phyloP scores from a whole-genome alignment of 83 land plant genomes.

The Diphasiastrum complanatum region DNA sequence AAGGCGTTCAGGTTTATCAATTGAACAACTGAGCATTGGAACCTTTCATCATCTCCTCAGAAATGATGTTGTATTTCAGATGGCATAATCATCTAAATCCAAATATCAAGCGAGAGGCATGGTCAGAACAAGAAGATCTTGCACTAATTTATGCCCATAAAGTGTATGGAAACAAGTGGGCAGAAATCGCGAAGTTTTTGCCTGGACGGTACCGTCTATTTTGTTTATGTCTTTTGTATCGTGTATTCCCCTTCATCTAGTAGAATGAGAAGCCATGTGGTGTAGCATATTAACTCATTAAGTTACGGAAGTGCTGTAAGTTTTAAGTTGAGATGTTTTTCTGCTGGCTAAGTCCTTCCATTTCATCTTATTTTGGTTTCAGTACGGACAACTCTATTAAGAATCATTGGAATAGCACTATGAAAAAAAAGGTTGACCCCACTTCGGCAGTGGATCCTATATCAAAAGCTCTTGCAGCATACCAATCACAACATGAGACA shows the following conservation, averaged over 20 bases:
- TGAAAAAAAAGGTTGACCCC: constrained; percentile 80
- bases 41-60: not conserved
- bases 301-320: not conserved
- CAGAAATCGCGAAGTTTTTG: constrained; percentile 70
- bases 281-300: not conserved
- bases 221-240: not conserved
- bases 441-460: constrained; percentile 26
- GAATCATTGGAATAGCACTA: constrained; percentile 96
- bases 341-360: not conserved
- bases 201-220: constrained; percentile 60
- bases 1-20: too few species aligned
- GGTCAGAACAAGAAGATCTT: constrained; percentile 79
- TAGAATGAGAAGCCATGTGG: too few species aligned
- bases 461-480: constrained; percentile 29
- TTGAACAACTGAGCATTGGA: too few species aligned
- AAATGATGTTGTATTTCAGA: constrained; percentile 32
- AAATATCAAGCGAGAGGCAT: constrained; percentile 66
- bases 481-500: constrained; percentile 29
- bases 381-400: constrained; percentile 94
- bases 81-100: constrained; percentile 97
- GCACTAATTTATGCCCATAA: constrained; percentile 64
- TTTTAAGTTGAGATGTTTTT: not conserved
- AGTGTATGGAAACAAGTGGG: constrained; percentile 85
- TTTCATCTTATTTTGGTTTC: constrained; percentile 7
- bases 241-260: too few species aligned